Evolutionary conservation across 306 rosid genomes (phyloP), one percentile per base, ranked within the genome.

Genomic region (Cicer cuneatum): DNA sequence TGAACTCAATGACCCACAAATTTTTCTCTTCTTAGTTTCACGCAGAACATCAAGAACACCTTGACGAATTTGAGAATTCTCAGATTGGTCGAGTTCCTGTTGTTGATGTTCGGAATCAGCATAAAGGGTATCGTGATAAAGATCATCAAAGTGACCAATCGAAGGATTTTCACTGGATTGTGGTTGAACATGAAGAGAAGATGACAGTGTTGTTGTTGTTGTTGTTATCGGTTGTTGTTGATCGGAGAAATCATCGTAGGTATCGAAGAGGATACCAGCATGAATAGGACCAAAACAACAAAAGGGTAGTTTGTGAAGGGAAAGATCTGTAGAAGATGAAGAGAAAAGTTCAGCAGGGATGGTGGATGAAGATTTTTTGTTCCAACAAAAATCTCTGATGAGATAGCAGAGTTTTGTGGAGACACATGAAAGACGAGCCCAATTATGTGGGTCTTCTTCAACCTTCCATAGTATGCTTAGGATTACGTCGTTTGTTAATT

Each of bases 271-370:
- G 53, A 94, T 83, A 5, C 99, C 99, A 69, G 97, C 76, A 72
- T 88, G 96, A 59, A 53, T 70, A 59, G 87, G 89, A 15, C 99
- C 99, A 2, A 97, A 97, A 60, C 99, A 94, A 66, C 99, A 94
- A 33, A 90, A 87, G 40, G 93, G 15, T 78, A 94, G 89, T 79
- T 92, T 94, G 53, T 85, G 86, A 72, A 94, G 88, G 24, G 96
- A 71, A 10, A 1, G 90, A 18, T 47, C 43, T 13, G 80, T 9
- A 5, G 39, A 1, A 15, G 72, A 8, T 46, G 40, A 8, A 35
- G 69, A 7, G 49, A 85, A 65, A 43, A 91, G 94, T 39, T 91
- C 81, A 33, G 90, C 79, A 10, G 97, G 96, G 35, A 90, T 80
- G 48, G 79, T 41, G 10, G 67, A 46, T 35, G 63, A 74, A 63